A percentile compares a stretch with the other conserved stretches of the same genome.
phyloP scores from a whole-genome alignment of 2,329 filamentous ascomycete species.

The Fusarium cyanostomum region DNA sequence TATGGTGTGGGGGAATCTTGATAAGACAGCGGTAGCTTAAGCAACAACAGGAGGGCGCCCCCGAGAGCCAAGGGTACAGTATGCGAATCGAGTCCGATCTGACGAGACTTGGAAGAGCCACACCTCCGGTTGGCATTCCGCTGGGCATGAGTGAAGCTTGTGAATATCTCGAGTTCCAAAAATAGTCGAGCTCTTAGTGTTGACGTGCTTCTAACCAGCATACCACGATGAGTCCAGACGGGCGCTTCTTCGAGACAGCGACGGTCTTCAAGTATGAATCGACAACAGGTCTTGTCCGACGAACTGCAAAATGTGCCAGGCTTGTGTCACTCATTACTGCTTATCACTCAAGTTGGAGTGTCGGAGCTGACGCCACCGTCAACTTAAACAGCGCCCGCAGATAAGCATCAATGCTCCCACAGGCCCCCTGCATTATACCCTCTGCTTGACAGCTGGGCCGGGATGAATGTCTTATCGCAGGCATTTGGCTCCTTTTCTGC shows the following conservation, averaged over 20 bases:
- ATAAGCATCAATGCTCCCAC: conserved; percentile 38
- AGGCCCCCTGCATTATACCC: conserved; percentile 24
- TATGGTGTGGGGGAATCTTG: conserved; percentile 38
- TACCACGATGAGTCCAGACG: conserved; percentile 6
- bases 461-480: conserved; percentile 16
- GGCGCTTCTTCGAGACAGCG: neutral
- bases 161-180: conserved; percentile 18
- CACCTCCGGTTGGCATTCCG: conserved; percentile 3
- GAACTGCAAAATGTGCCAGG: conserved; percentile 6
- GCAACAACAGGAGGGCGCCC: conserved; percentile 20
- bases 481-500: conserved; percentile 5
- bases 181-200: conserved; percentile 23
- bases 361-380: conserved; percentile 31
- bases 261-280: neutral
- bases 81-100: neutral
- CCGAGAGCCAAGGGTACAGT: neutral
- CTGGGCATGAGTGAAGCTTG: neutral
- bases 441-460: conserved; percentile 35
- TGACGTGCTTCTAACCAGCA: neutral
- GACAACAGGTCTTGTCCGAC: neutral
- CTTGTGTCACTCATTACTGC: conserved; percentile 19
- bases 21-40: conserved; percentile 41
- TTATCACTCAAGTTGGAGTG: conserved; percentile 34
- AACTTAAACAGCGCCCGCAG: conserved; percentile 36
- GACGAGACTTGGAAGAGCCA: conserved; percentile 8